Percentiles rank a stretch among this genome's conserved stretches.
Evolutionary conservation across 345 rosid species (phyloP).

Genomic region (Lepidium africanum): DNA sequence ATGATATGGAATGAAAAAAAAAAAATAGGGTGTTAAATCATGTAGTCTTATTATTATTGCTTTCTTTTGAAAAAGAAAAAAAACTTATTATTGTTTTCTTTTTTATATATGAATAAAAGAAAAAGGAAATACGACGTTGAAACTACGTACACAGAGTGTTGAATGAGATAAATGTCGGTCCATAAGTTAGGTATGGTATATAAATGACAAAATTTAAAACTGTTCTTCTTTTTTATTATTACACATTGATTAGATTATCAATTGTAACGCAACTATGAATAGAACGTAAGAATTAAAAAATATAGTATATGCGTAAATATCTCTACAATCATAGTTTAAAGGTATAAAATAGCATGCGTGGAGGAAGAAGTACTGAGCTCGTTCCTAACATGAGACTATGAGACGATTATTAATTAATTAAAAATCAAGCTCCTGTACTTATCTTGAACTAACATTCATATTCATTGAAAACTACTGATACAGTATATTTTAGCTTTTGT

Average conservation of each 20-base stretch:
- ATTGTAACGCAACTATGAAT: not conserved
- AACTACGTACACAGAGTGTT: not conserved
- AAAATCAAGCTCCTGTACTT: not conserved
- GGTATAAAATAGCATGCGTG: not conserved
- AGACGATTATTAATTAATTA: not conserved
- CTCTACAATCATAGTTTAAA: not conserved
- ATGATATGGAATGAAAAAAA: too few relatives aligned
- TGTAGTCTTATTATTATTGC: too few relatives aligned
- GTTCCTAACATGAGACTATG: not conserved
- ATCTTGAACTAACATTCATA: not conserved
- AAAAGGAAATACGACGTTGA: not conserved
- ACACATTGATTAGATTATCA: not conserved
- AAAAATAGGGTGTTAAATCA: too few relatives aligned
- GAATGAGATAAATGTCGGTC: slow-evolving; percentile 2
- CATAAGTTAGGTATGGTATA: not conserved
- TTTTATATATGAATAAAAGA: not conserved
- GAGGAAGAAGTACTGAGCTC: not conserved
- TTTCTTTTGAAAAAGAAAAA: too few relatives aligned
- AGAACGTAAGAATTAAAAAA: not conserved
- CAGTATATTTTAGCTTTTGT: not conserved
- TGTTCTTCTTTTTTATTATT: not conserved
- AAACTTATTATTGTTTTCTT: too few relatives aligned
- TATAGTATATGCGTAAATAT: not conserved
- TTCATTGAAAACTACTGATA: not conserved
- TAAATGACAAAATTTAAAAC: not conserved